phyloP scores from a whole-genome alignment of 1,139 yeast species.

The Suhomyces yuchorum region DNA sequence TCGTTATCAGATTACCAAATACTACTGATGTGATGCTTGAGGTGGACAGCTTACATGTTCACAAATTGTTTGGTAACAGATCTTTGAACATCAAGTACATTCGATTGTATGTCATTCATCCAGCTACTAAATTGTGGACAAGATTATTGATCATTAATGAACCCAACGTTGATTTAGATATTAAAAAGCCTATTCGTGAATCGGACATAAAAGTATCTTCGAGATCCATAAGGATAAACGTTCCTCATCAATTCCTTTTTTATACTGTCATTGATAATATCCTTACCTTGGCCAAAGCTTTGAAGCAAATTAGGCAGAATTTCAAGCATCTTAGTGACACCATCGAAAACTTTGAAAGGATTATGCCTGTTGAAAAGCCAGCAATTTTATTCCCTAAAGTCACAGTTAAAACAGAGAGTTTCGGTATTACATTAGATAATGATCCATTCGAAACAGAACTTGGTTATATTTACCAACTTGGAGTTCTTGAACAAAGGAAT shows the following conservation, averaged over 20 bases:
- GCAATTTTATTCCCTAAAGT: conserved; percentile 37
- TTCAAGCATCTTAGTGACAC: conserved; percentile 45
- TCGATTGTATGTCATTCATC: conserved; percentile 57
- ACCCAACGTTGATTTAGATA: conserved; percentile 31
- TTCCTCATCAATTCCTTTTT: conserved; percentile 66
- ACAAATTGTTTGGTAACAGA: conserved; percentile 32
- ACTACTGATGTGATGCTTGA: conserved; percentile 55
- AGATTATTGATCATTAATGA: conserved; percentile 44
- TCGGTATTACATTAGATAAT: conserved; percentile 42
- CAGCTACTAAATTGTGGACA: conserved; percentile 52
- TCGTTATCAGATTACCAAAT: conserved; percentile 53
- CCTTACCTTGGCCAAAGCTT: conserved; percentile 61
- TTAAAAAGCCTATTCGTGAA: conserved; percentile 11
- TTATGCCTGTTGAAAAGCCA: conserved; percentile 36
- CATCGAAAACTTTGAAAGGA: conserved; percentile 38
- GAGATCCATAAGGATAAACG: conserved; percentile 34
- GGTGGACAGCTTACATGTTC: conserved; percentile 38
- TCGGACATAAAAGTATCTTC: conserved; percentile 22
- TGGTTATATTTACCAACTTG: conserved; percentile 41
- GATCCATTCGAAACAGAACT: conserved; percentile 50
- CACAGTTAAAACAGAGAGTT: conserved; percentile 31
- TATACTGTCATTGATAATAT: conserved; percentile 68
- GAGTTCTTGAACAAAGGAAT: conserved; percentile 38
- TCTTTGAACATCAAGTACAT: conserved; percentile 36
- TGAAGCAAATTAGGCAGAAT: conserved; percentile 55